Conservation (phyloP, 1,284 basidiomycete genomes). For the Sanguinoderma infundibulare region DNA sequence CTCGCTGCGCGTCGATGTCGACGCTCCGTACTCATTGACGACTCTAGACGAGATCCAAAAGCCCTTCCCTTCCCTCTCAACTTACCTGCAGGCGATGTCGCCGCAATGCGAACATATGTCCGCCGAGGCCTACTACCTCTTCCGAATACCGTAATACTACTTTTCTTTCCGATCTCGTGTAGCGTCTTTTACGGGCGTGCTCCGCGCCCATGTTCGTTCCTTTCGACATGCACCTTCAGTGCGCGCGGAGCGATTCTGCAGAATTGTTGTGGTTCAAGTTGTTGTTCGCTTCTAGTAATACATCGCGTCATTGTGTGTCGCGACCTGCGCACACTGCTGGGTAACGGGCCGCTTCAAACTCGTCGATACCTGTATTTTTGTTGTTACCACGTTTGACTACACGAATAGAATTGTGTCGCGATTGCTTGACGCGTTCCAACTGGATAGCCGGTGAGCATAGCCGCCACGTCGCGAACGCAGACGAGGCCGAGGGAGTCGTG, state of each 20-base stretch:
- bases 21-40: conserved; percentile 1
- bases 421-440: too few species aligned
- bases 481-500: too few species aligned
- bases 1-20: conserved; percentile 3
- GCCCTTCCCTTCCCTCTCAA: not conserved
- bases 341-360: conserved; percentile 28
- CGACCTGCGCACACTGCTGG: conserved; percentile 12
- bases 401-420: not conserved
- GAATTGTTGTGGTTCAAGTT: not conserved
- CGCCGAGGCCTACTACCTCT: not conserved
- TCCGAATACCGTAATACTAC: not conserved
- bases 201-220: conserved; percentile 18
- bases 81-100: not conserved
- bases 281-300: conserved; percentile 4
- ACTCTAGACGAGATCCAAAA: conserved; percentile 21
- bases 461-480: too few species aligned
- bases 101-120: not conserved
- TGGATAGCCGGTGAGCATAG: too few species aligned
- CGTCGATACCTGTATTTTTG: conserved; percentile 22
- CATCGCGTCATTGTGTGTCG: not conserved
- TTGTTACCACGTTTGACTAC: not conserved
- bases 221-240: conserved; percentile 4
- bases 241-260: conserved; percentile 16
- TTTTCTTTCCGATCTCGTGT: not conserved
- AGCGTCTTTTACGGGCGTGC: conserved; percentile 1